Base-by-base conservation (phyloP, 1,284 basidiomycete genomes). In the Caloboletus firmus region DNA sequence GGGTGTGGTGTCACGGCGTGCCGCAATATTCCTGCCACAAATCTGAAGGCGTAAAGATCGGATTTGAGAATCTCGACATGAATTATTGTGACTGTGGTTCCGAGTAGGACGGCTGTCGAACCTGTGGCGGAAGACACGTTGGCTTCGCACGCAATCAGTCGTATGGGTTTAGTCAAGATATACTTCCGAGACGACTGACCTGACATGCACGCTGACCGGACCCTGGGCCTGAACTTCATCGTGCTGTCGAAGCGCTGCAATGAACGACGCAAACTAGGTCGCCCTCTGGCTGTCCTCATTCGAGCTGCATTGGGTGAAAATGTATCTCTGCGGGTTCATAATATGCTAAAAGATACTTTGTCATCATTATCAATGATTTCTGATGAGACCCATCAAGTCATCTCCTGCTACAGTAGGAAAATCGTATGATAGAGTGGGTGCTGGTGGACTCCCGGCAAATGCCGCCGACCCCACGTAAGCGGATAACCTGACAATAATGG, bases 121-220 rank as follows among this genome's bases (percentile, higher is more conserved):
- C 42, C 20, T 56, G 61, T 67, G 63, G 63, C 55, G 24, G 22
- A 54, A 50, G 49, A 32, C 49, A 68, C 55, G 56, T 52, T 55
- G 51, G 24, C 37, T 46, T 43, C 43, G n/a, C 44, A 42, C 45
- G 26, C 24, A 35, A 31, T 34, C 26, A 35, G 35, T 34, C 26
- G 30, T 34, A 41, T 32, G 15, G 20, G 31, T 47, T 31, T 24
- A n/a, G 22, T 31, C 36, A 34, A 22, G 17, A 18, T 17, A 12
- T n/a, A 15, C 43, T 18, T 26, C 20, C 15, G 52, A 30, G 22
- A 39, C 28, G 42, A 30, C 17, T 26, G 41, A 36, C 31, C 9
- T 24, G 44, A 39, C 18, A 4, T 20, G 15, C 43, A 45, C 28
- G 5, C 28, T 2, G 32, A 35, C 17, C 17, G 30, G 31, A 22